phyloP scores from a whole-genome alignment of 306 rosid genomes.

The Quercus aquifolioides region DNA sequence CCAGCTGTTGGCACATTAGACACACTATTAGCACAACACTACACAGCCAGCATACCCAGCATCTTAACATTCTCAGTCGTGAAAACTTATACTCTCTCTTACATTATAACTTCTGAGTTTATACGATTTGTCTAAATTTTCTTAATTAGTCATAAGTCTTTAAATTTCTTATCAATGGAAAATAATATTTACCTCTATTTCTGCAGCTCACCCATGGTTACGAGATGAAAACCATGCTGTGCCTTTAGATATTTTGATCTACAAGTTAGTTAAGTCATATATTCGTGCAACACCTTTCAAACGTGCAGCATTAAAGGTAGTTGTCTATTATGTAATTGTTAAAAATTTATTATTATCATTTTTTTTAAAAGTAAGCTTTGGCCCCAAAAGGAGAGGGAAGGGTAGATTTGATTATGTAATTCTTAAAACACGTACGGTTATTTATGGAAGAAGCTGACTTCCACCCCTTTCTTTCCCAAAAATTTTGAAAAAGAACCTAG shows the following conservation, averaged over 20 bases:
- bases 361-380: no score
- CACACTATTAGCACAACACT: no score
- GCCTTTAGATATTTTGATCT: slow-evolving; percentile 81
- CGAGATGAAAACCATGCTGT: slow-evolving; percentile 55
- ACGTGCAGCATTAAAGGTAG: slow-evolving; percentile 87
- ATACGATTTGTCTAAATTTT: neutral
- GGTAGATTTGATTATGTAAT: no score
- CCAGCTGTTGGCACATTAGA: no score
- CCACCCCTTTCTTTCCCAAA: neutral
- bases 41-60: no score
- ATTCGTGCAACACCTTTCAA: slow-evolving; percentile 76
- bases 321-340: neutral
- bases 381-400: no score
- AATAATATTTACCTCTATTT: slow-evolving; percentile 25
- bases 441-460: neutral
- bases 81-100: neutral
- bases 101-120: neutral
- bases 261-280: slow-evolving; percentile 76
- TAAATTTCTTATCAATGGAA: slow-evolving; percentile 8
- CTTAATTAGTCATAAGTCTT: neutral
- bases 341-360: neutral
- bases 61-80: neutral
- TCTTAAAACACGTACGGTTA: neutral
- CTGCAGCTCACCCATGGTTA: slow-evolving; percentile 95
- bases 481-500: neutral